These are phyloP conservation scores for Dactylonectria estremocensis DNA, from an alignment of 2,329 filamentous ascomycete genomes.

Conservation along the genomic window DNA sequence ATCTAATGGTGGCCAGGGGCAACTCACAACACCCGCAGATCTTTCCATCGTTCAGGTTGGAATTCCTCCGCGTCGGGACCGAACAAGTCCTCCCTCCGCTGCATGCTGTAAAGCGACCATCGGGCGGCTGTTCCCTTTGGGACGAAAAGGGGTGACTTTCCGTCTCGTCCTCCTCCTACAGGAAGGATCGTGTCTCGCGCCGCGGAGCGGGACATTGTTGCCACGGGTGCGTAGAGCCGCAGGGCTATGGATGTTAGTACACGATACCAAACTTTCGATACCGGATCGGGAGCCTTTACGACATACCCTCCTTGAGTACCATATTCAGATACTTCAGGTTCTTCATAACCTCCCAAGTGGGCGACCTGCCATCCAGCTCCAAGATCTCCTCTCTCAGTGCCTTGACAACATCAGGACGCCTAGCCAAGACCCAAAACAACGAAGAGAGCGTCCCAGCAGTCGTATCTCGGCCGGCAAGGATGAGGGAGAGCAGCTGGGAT, in stretches of 20 bases:
- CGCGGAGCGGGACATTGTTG: constrained; percentile 63
- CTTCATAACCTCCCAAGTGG: constrained; percentile 14
- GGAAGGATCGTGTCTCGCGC: constrained; percentile 65
- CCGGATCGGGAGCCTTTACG: too few species aligned
- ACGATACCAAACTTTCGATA: too few species aligned
- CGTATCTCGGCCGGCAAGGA: constrained; percentile 57
- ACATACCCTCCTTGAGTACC: constrained; percentile 15
- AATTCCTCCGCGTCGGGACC: constrained; percentile 58
- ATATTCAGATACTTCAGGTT: constrained; percentile 3
- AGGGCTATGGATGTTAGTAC: constrained; percentile 50
- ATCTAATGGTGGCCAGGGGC: too few species aligned
- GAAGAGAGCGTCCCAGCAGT: constrained; percentile 54
- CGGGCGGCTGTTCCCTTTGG: constrained; percentile 60
- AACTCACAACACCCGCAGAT: constrained; percentile 44
- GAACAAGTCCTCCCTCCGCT: constrained; percentile 57
- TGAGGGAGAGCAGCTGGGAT: constrained; percentile 51
- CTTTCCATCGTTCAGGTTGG: constrained; percentile 58
- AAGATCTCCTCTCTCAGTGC: constrained; percentile 59
- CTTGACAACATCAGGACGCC: constrained; percentile 54
- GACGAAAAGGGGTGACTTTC: constrained; percentile 63
- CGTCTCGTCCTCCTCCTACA: constrained; percentile 64
- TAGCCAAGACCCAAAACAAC: constrained; percentile 54
- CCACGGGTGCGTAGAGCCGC: constrained; percentile 64
- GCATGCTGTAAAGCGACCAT: constrained; percentile 60
- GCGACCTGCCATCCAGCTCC: background rate